These are phyloP conservation scores for Eucalyptus curtisii DNA, from an alignment of 345 rosid genomes.

Conservation along the genomic window DNA sequence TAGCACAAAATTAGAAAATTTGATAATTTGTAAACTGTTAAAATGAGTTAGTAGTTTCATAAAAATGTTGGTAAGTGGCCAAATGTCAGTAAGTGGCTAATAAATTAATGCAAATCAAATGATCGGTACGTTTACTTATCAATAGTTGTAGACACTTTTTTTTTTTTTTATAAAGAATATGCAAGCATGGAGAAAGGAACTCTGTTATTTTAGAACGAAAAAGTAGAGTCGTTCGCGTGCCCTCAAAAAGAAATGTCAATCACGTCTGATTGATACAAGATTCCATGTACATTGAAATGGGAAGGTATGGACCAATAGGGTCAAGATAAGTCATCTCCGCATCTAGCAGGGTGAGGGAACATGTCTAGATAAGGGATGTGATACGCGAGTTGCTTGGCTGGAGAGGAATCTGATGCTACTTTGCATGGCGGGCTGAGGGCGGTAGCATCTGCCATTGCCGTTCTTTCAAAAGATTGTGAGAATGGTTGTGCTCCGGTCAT, in stretches of 20 bases:
- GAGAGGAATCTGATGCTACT: background rate
- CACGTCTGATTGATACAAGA: background rate
- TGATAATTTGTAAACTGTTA: background rate
- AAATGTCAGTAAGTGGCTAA: background rate
- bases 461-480: background rate
- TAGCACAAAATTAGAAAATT: background rate
- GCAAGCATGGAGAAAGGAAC: background rate
- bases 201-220: background rate
- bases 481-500: background rate
- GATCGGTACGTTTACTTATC: background rate
- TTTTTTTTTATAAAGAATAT: no score
- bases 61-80: background rate
- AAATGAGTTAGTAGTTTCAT: background rate
- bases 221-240: background rate
- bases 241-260: background rate
- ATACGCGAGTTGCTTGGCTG: background rate
- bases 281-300: background rate
- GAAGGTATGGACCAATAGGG: background rate
- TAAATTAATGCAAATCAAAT: background rate
- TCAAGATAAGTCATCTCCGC: background rate
- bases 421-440: background rate
- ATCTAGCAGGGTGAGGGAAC: background rate
- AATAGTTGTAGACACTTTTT: background rate
- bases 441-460: background rate
- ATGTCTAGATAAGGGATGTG: background rate